Evolutionary conservation across 352 stramenopile species (phyloP), one percentile per base, ranked within the genome.

Genomic region (Paralagenidium karlingii): DNA sequence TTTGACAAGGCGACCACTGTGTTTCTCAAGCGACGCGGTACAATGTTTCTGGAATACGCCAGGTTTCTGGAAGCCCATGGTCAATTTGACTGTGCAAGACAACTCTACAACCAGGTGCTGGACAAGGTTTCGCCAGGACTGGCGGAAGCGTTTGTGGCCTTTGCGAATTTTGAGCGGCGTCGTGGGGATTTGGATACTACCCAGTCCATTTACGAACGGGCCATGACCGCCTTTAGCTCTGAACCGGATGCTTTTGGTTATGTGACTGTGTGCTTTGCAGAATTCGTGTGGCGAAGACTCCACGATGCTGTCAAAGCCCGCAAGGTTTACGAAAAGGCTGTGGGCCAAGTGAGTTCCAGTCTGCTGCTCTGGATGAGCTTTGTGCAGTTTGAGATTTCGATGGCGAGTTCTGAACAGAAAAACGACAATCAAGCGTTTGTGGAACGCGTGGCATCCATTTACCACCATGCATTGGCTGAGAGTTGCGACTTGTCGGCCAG

Each of bases 31-130:
- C 68, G 78, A 20, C 70, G 75, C 7, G 60, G 64, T 12, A 68
- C 57, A 11, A 80, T 85, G 9, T 81, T 84, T 40, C 53, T 88
- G 30, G 75, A 83, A 29, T 81, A 84, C 41, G 75, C 75, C 2
- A 38, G 53, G 13, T 88, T 88, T 29, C 55, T 88, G 18, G 75
- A 88, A 31, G 50, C 57, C 1, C 51, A 84, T 31, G 39, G 58
- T 8, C 79, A 82, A 44, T 24, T 78, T 8, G 55, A 67, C 18
- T 53, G 56, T 21, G 70, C 71, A 19, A 49, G 68, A 29, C 47
- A 60, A 40, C 58, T 45, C 31, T 85, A 84, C 45, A 51, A 61
- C 51, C 66, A 73, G 27, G 63, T 83, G 19, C 41, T 85, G 10
- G 59, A 43, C 15, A 46, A 75, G 30, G 49, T 84, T 15, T 68